Percentiles rank a stretch among this genome's conserved stretches.
Evolutionary conservation across 495 filamentous ascomycete genomes (phyloP).

Genomic region (Amorphotheca resinae): DNA sequence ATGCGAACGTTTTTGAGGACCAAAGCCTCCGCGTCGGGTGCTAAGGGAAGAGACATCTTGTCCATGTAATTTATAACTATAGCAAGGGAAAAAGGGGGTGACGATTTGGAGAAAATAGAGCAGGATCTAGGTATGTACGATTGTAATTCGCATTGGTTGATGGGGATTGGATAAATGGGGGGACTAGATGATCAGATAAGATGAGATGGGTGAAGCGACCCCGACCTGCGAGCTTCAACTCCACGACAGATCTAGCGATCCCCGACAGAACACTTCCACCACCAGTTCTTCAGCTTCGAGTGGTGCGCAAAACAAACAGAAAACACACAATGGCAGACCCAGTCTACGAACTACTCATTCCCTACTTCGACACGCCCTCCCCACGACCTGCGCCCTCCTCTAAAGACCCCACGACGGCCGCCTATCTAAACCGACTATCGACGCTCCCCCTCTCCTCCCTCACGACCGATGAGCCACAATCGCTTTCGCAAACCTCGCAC

Average conservation of each 20-base stretch:
- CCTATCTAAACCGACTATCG: conserved; percentile 69
- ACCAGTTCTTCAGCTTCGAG: too few relatives aligned
- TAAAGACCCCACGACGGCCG: conserved; percentile 37
- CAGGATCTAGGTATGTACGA: too few relatives aligned
- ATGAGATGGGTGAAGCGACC: too few relatives aligned
- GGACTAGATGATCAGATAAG: too few relatives aligned
- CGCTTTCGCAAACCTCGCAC: conserved; percentile 67
- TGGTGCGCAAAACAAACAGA: too few relatives aligned
- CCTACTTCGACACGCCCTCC: conserved; percentile 38
- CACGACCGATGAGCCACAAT: conserved; percentile 61
- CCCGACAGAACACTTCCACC: too few relatives aligned
- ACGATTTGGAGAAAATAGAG: neutral
- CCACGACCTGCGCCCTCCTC: conserved; percentile 23
- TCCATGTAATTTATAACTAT: neutral
- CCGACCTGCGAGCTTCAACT: too few relatives aligned
- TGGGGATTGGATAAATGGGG: too few relatives aligned
- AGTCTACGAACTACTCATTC: conserved; percentile 60
- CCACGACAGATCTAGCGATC: too few relatives aligned
- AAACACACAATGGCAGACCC: conserved; percentile 59
- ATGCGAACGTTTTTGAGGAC: conserved; percentile 12
- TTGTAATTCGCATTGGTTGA: too few relatives aligned
- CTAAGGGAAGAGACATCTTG: neutral
- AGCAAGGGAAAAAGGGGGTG: neutral
- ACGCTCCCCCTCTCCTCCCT: conserved; percentile 67
- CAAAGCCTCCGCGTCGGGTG: neutral